A percentile compares a stretch with the other conserved stretches of the same genome.
Evolutionary conservation across 352 stramenopile genomes (phyloP).

Genomic region (Phytophthora macrochlamydospora): DNA sequence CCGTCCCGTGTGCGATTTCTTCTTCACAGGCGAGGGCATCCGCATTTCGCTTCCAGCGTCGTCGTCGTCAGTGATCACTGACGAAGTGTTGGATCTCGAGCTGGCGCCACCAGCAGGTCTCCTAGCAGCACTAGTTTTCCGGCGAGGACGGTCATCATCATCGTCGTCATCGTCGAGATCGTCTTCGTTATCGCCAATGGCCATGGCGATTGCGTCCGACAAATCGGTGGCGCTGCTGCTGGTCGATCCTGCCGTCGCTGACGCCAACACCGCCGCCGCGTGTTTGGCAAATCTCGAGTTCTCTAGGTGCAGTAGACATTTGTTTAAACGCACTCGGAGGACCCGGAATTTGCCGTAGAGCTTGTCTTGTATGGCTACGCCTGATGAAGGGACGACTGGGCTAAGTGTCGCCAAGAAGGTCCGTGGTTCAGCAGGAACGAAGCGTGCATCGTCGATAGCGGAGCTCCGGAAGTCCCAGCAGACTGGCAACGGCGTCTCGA

Average conservation of each 20-base stretch:
- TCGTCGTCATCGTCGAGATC: constrained; percentile 9
- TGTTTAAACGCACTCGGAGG: constrained; percentile 62
- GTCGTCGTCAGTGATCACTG: constrained; percentile 19
- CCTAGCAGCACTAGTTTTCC: constrained; percentile 6
- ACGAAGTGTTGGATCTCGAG: constrained; percentile 6
- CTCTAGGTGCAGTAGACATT: constrained; percentile 65
- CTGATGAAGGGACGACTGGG: constrained; percentile 49
- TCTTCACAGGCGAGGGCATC: constrained; percentile 57
- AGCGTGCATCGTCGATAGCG: constrained; percentile 70
- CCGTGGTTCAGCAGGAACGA: constrained; percentile 66
- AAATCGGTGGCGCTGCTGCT: constrained; percentile 33
- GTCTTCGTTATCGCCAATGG: constrained; percentile 36
- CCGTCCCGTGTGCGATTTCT: constrained; percentile 40
- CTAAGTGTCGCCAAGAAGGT: constrained; percentile 54
- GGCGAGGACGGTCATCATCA: constrained; percentile 6
- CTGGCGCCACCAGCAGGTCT: constrained; percentile 18
- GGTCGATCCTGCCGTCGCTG: constrained; percentile 11
- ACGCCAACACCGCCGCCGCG: constrained; percentile 18
- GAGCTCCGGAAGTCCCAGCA: constrained; percentile 78
- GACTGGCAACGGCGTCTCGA: constrained; percentile 54
- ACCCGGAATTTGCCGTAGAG: constrained; percentile 71
- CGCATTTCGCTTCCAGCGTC: constrained; percentile 48
- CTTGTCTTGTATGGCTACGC: constrained; percentile 70
- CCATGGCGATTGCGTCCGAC: constrained; percentile 41
- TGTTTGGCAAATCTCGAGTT: constrained; percentile 56